A percentile compares a stretch with the other conserved stretches of the same genome.
Evolutionary conservation across 2,329 filamentous ascomycete genomes (phyloP).

Genomic region (Clarireedia hainanense): DNA sequence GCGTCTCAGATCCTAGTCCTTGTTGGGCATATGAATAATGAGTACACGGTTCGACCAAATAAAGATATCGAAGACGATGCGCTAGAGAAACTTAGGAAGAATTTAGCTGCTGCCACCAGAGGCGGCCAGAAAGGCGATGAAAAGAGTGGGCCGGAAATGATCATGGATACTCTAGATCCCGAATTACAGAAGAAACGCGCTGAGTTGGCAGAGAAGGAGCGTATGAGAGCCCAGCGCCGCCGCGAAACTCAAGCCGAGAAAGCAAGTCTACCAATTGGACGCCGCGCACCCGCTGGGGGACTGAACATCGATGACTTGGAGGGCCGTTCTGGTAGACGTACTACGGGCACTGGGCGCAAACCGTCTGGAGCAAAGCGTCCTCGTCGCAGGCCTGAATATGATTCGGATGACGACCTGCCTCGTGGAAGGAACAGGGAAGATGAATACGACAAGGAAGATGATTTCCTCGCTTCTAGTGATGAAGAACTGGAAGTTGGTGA

Average conservation of each 20-base stretch:
- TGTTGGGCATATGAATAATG: constrained; percentile 68
- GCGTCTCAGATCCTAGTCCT: constrained; percentile 61
- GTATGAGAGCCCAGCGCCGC: constrained; percentile 55
- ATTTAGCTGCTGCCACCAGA: constrained; percentile 56
- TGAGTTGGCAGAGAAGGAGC: constrained; percentile 67
- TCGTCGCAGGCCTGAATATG: constrained; percentile 55
- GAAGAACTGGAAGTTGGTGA: constrained; percentile 59
- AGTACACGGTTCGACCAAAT: constrained; percentile 61
- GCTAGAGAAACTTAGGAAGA: constrained; percentile 57
- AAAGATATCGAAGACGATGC: constrained; percentile 64
- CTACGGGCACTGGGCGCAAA: constrained; percentile 41
- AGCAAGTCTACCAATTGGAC: constrained; percentile 32
- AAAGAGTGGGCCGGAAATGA: constrained; percentile 56
- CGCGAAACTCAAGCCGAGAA: constrained; percentile 61
- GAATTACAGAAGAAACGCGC: constrained; percentile 68
- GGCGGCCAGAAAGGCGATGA: constrained; percentile 43
- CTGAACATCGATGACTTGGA: constrained; percentile 65
- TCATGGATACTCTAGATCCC: constrained; percentile 64
- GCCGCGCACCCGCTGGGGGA: constrained; percentile 40
- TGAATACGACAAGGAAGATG: constrained; percentile 73
- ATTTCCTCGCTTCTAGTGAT: constrained; percentile 69
- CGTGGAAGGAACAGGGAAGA: constrained; percentile 51
- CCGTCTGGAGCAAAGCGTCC: constrained; percentile 44
- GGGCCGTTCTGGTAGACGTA: constrained; percentile 43
- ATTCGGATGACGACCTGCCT: constrained; percentile 68